Conservation (phyloP, 2,329 filamentous ascomycete species). For the Pyrenophora teres region DNA sequence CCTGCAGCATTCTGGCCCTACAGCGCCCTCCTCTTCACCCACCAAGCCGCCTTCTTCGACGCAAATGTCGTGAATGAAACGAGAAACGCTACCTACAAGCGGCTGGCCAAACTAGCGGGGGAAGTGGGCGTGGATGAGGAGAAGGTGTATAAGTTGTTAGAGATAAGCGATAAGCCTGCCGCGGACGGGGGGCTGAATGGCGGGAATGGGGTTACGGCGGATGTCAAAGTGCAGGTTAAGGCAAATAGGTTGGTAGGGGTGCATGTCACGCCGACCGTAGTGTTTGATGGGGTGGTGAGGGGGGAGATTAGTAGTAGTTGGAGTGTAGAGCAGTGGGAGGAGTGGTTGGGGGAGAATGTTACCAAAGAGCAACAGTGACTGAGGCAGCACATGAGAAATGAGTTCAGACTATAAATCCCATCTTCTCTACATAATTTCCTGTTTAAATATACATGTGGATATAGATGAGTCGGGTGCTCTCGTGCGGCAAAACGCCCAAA, state of each 20-base stretch:
- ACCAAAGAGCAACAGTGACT: slow-evolving; percentile 58
- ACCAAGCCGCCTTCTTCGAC: slow-evolving; percentile 82
- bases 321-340: slow-evolving; percentile 79
- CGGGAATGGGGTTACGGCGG: slow-evolving; percentile 82
- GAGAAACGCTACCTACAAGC: slow-evolving; percentile 80
- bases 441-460: slow-evolving; percentile 4
- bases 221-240: slow-evolving; percentile 84
- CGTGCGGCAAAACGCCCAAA: slow-evolving; percentile 5
- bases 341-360: slow-evolving; percentile 74
- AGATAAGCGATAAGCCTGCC: slow-evolving; percentile 68
- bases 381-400: background rate
- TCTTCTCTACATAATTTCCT: background rate
- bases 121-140: slow-evolving; percentile 71
- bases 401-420: background rate
- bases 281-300: slow-evolving; percentile 85
- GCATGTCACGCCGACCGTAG: slow-evolving; percentile 88
- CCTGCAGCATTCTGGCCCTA: slow-evolving; percentile 81
- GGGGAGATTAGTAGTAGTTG: slow-evolving; percentile 79
- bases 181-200: slow-evolving; percentile 72
- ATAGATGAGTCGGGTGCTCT: slow-evolving; percentile 9
- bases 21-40: slow-evolving; percentile 68
- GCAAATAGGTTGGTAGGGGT: slow-evolving; percentile 77
- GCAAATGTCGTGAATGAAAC: slow-evolving; percentile 81
- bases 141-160: slow-evolving; percentile 71
- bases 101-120: slow-evolving; percentile 75